Percentiles rank a stretch among this genome's conserved stretches.
These are phyloP conservation scores for Sergeia podlipaevii DNA, from an alignment of 208 protist species.

Conservation along the genomic window DNA sequence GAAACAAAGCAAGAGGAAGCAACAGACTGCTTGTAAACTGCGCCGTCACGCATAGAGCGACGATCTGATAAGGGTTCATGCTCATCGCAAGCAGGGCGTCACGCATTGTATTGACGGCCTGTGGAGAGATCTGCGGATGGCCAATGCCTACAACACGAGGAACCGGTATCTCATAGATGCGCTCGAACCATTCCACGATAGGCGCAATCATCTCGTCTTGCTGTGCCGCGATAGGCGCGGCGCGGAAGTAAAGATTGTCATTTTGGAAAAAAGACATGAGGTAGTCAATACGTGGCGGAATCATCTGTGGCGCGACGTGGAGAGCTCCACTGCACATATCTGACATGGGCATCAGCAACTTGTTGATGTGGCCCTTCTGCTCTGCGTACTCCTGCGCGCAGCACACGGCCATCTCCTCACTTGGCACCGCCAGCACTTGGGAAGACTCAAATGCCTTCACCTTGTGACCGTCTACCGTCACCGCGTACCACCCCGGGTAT, in stretches of 20 bases:
- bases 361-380: conserved; percentile 82
- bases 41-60: conserved; percentile 84
- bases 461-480: conserved; percentile 82
- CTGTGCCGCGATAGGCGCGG: conserved; percentile 53
- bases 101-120: conserved; percentile 49
- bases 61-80: conserved; percentile 91
- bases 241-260: conserved; percentile 91
- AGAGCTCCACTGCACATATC: conserved; percentile 88
- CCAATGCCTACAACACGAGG: conserved; percentile 86
- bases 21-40: conserved; percentile 92
- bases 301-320: conserved; percentile 83
- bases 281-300: conserved; percentile 87
- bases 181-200: conserved; percentile 75
- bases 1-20: conserved; percentile 82
- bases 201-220: conserved; percentile 79
- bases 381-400: conserved; percentile 86
- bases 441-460: conserved; percentile 88
- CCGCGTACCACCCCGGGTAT: conserved; percentile 72
- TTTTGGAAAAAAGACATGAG: conserved; percentile 91
- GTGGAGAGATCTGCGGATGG: conserved; percentile 60
- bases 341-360: conserved; percentile 87
- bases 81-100: conserved; percentile 68
- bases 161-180: conserved; percentile 64
- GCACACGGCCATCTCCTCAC: conserved; percentile 77
- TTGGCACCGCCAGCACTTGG: conserved; percentile 72